phyloP scores from a whole-genome alignment of 2,329 filamentous ascomycete species.

The Nemania abortiva region DNA sequence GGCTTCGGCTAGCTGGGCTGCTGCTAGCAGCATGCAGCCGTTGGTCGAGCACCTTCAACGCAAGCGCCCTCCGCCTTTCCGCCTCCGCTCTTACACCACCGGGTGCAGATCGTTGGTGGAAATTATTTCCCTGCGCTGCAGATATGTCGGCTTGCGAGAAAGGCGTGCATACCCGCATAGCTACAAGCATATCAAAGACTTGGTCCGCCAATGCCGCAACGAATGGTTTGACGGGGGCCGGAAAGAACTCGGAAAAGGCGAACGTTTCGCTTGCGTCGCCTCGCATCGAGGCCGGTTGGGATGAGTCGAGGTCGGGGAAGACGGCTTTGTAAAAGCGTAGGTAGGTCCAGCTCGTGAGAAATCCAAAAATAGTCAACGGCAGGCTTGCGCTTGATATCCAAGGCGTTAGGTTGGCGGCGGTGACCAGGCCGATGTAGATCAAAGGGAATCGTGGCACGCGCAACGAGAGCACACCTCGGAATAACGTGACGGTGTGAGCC shows the following conservation, averaged over 20 bases:
- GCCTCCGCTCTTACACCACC: constrained; percentile 88
- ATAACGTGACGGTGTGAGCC: constrained; percentile 94
- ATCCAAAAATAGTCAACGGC: constrained; percentile 82
- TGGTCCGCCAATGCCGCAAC: constrained; percentile 79
- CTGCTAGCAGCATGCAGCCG: constrained; percentile 85
- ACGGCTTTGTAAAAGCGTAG: constrained; percentile 92
- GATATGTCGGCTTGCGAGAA: constrained; percentile 86
- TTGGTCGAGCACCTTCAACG: constrained; percentile 92
- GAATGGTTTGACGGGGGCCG: constrained; percentile 81
- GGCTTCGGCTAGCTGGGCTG: constrained; percentile 58
- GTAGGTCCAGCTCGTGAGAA: constrained; percentile 93
- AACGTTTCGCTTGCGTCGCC: constrained; percentile 98
- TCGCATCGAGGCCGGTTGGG: constrained; percentile 73
- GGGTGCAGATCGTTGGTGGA: constrained; percentile 67
- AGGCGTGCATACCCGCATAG: constrained; percentile 82
- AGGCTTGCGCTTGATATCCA: constrained; percentile 77
- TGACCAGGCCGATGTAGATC: constrained; percentile 79
- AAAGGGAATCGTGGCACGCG: constrained; percentile 81
- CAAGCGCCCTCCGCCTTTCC: constrained; percentile 87
- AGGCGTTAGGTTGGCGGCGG: constrained; percentile 70
- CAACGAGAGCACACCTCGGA: constrained; percentile 88
- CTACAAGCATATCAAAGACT: constrained; percentile 80
- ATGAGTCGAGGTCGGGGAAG: constrained; percentile 75
- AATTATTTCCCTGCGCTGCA: constrained; percentile 75
- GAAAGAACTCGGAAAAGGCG: constrained; percentile 95